Evolutionary conservation across 345 rosid species (phyloP), one percentile per base, ranked within the genome.

Genomic region (Erysimum cheiranthoides): DNA sequence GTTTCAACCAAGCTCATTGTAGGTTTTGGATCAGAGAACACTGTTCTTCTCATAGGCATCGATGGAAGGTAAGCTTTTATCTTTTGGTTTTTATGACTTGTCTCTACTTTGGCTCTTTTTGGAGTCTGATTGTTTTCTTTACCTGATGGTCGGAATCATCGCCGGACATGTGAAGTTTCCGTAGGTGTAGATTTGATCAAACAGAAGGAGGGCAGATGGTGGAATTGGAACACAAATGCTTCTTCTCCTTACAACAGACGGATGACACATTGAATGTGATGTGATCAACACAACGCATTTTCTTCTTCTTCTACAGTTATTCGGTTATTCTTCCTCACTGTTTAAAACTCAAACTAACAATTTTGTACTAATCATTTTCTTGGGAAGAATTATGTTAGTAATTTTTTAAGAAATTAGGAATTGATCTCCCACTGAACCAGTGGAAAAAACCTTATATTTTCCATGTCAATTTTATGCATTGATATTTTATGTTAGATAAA

Each of bases 201-300:
- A 86, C 31, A 68, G 80, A 71, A 52, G 99, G 98, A 27, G 97
- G 97, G 68, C 88, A 92, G 81, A 95, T 95, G 97, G 84, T 83
- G 3, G 93, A 88, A 78, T 74, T 90, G 54, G 97, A 95, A 75
- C 82, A 81, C 73, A 92, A 82, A 80, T 73, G 81, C 80, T 84
- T 94, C 73, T 79, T 70, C 12, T 62, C 76, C 57, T 68, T 68
- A 68, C 46, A 42, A 31, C 2, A 74, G 62, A 28, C 43, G 4
- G 73, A 18, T 0, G 53, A 38, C 28, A 59, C 61, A 30, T 4
- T 39, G 28, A 51, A 58, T 67, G 51, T 5, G 16, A 49, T 30
- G 34, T 67, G 30, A 67, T 11, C 34, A 58, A 36, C 52, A 74
- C 40, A 30, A 13, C 16, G 3, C 34, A 27, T n/a, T 14, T 58